Evolutionary conservation across 208 protist species (phyloP).

Genomic region (Naegleria lovaniensis): DNA sequence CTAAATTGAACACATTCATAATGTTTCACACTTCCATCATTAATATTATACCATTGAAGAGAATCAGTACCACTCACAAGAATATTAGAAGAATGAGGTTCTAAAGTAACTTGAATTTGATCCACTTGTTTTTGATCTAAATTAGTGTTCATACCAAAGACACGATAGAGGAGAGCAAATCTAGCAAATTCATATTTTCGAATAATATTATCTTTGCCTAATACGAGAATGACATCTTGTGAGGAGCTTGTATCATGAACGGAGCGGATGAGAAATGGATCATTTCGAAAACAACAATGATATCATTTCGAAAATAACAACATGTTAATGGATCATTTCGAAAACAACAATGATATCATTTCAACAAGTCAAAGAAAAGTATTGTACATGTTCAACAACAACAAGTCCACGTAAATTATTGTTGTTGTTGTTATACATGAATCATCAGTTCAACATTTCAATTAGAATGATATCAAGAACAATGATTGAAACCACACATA

Average conservation of each 20-base stretch:
- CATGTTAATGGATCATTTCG: no score
- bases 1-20: constrained; percentile 2
- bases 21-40: background rate
- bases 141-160: background rate
- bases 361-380: no score
- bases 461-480: no score
- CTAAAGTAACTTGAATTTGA: background rate
- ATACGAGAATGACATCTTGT: background rate
- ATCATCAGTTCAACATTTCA: no score
- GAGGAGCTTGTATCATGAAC: background rate
- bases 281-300: no score
- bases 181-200: background rate
- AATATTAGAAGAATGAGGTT: background rate
- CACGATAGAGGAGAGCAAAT: background rate
- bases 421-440: no score
- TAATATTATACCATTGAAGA: background rate
- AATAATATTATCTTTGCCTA: constrained; percentile 1
- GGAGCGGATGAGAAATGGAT: no score
- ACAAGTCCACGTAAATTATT: no score
- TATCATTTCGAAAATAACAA: no score
- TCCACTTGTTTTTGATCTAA: background rate
- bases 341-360: no score
- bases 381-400: no score
- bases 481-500: no score
- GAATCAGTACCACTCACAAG: background rate